Evolutionary conservation across 2,329 filamentous ascomycete genomes (phyloP), one percentile per base, ranked within the genome.

Genomic region (Penicillium palitans): DNA sequence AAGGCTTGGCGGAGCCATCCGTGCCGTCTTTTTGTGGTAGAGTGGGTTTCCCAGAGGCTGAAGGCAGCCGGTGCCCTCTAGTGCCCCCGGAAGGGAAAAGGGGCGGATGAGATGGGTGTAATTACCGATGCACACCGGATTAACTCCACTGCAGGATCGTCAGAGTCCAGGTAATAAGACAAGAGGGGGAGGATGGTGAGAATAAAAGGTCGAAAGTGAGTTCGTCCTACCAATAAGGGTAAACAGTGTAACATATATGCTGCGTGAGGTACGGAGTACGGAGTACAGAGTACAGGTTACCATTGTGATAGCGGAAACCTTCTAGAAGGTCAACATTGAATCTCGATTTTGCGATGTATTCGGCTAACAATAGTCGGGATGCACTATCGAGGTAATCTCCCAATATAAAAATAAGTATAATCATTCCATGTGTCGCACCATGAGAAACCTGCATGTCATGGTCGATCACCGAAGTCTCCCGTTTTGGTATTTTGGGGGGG

Each of bases 271-370:
- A 25, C 24, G n/a, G n/a, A 21, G 25, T 19, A 40, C 35, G 0
- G 29, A 12, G 25, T 31, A 25, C 24, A n/a, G 25, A 29, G 37
- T 19, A 40, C 35, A 33, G 44, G 27, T 12, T 31, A 62, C 49
- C 29, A 19, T 45, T 6, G n/a, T 31, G n/a, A 31, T 50, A 29
- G 49, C 53, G 33, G 44, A 72, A 71, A 62, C 65, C 67, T 72
- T 72, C 70, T 72, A 73, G 70, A 73, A 73, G 68, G 63, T 58
- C 19, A 21, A 21, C 19, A 21, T 21, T 21, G 68, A 64, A 64
- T 64, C 41, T 42, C 41, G 29, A 60, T 50, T 60, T 65, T 72
- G 55, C 68, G 64, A 65, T 69, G 64, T 57, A 21, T 52, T 61
- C 57, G 63, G 61, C 57, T 66, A 64, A 61, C 63, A 62, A 66